Evolutionary conservation across 2,329 filamentous ascomycete genomes (phyloP).

Genomic region (Exserohilum turcica): DNA sequence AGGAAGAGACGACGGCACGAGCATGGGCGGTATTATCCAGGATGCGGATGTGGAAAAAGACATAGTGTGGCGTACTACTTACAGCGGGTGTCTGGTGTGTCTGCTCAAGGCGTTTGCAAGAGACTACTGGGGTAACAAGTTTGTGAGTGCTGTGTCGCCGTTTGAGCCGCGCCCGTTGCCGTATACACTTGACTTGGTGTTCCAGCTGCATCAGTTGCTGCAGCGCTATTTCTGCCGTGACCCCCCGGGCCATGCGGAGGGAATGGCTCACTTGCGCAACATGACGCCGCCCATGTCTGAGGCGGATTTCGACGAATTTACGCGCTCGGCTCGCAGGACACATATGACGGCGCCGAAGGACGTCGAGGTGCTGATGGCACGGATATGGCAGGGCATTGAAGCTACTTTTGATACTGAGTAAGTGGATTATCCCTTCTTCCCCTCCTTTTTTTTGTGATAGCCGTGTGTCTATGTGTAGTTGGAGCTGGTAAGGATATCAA

Average conservation of each 20-base stretch:
- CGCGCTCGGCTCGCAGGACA: neutral
- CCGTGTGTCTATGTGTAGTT: no score
- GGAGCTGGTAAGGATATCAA: neutral
- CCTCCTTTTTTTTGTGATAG: no score
- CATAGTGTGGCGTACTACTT: neutral
- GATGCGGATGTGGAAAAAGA: neutral
- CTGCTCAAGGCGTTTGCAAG: constrained; percentile 6
- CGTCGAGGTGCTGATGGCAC: neutral
- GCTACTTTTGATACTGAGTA: neutral
- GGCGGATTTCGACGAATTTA: neutral
- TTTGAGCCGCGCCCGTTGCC: neutral
- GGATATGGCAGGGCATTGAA: neutral
- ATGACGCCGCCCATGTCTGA: neutral
- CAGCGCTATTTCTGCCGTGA: neutral
- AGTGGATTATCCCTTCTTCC: neutral
- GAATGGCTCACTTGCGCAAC: neutral
- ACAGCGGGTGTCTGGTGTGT: constrained; percentile 12
- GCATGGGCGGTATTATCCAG: neutral
- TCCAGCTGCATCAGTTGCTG: neutral
- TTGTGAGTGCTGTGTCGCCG: neutral
- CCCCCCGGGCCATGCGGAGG: neutral
- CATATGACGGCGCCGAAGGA: constrained; percentile 1
- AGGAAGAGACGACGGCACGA: neutral
- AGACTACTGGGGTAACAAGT: constrained; percentile 5
- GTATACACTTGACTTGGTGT: neutral